These are phyloP conservation scores for Podaxis sp. DNA, from an alignment of 768 basidiomycete genomes.

Conservation along the genomic window DNA sequence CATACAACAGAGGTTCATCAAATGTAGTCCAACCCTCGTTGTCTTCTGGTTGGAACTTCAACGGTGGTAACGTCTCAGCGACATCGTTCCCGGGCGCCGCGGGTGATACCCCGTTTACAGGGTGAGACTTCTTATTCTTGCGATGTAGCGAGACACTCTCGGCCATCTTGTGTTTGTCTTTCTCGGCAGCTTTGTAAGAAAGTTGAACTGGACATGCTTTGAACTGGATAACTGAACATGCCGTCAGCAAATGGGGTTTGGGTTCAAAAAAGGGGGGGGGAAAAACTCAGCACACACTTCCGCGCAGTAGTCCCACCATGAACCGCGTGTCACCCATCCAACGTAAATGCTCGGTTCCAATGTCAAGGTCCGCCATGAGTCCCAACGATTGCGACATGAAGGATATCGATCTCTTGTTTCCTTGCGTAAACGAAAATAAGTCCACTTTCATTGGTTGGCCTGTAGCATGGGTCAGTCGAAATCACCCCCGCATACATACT, in stretches of 20 bases:
- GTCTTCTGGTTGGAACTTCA: conserved; percentile 42
- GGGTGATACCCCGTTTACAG: conserved; percentile 6
- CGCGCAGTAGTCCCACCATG: conserved; percentile 66
- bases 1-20: conserved; percentile 64
- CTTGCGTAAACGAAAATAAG: conserved; percentile 74
- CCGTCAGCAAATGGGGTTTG: conserved; percentile 2
- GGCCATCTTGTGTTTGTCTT: conserved; percentile 74
- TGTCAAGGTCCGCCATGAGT: conserved; percentile 82
- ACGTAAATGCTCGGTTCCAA: conserved; percentile 80
- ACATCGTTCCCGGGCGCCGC: conserved; percentile 16
- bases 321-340: conserved; percentile 89
- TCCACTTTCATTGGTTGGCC: conserved; percentile 76
- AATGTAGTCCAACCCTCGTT: conserved; percentile 70
- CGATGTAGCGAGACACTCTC: conserved; percentile 39
- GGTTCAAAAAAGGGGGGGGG: not conserved
- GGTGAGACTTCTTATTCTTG: conserved; percentile 28
- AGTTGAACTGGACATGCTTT: conserved; percentile 70
- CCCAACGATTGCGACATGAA: conserved; percentile 86
- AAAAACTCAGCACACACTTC: conserved; percentile 43
- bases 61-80: conserved; percentile 39
- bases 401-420: conserved; percentile 59
- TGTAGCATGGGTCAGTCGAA: conserved; percentile 26
- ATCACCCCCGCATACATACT: not conserved
- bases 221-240: conserved; percentile 50
- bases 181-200: conserved; percentile 65